Evolutionary conservation across 2,329 filamentous ascomycete species (phyloP), one percentile per base, ranked within the genome.

Genomic region (Colletotrichum sp.): DNA sequence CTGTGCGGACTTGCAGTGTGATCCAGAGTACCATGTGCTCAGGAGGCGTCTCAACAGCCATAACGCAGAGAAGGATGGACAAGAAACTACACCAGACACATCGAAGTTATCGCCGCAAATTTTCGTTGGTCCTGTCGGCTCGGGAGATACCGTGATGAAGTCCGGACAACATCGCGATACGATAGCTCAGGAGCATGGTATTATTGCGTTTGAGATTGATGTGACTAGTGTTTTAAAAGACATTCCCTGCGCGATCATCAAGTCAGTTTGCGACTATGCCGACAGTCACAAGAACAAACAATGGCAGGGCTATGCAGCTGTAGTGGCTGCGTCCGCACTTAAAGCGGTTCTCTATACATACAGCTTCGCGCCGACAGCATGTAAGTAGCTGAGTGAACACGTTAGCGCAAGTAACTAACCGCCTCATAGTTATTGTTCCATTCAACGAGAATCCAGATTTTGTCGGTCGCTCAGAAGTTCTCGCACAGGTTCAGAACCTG

Each of bases 131-230:
- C 24, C 34, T 7, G n/a, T 67, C 28, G 82, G 78, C 18, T 81
- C 81, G 18, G 80, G 79, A 21, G 78, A 86, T 65, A 76, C 79
- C n/a, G 80, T 85, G 16, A 82, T 87, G 78, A 83, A 82, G 26
- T 78, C 79, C 7, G 52, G 49, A 0, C 7, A 30, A 3, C 28
- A 75, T 12, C 18, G 72, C 8, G 72, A 75, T n/a, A n/a, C n/a
- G n/a, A n/a, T n/a, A n/a, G n/a, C n/a, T n/a, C n/a, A n/a, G n/a
- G n/a, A n/a, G n/a, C n/a, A n/a, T n/a, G n/a, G n/a, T n/a, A n/a
- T n/a, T n/a, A n/a, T n/a, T n/a, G n/a, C n/a, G n/a, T n/a, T n/a
- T n/a, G n/a, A n/a, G n/a, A n/a, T n/a, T n/a, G n/a, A n/a, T n/a
- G n/a, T n/a, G n/a, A n/a, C n/a, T n/a, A n/a, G n/a, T n/a, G n/a